These are phyloP conservation scores for Naganishia sp. DNA, from an alignment of 1,284 basidiomycete genomes.

Conservation along the genomic window DNA sequence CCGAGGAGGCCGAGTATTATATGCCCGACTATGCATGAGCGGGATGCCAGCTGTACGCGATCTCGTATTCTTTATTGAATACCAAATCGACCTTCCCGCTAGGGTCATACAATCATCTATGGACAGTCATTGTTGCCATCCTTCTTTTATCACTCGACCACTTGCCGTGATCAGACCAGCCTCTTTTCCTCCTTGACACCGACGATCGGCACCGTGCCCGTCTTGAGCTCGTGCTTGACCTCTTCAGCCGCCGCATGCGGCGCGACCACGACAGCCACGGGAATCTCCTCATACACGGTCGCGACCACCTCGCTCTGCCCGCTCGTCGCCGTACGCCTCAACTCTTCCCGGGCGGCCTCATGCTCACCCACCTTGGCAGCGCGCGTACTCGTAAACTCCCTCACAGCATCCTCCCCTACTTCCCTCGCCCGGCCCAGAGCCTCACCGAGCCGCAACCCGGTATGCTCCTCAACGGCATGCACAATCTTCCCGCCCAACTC, in stretches of 20 bases:
- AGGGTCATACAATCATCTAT: constrained; percentile 8
- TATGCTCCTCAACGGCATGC: constrained; percentile 65
- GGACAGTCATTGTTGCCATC: neutral
- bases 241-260: constrained; percentile 31
- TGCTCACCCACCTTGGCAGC: constrained; percentile 27
- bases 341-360: constrained; percentile 25
- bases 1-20: constrained; percentile 22
- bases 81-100: neutral
- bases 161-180: neutral
- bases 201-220: constrained; percentile 15
- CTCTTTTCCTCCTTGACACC: constrained; percentile 26
- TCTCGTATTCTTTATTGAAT: neutral
- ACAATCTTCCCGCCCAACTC: constrained; percentile 58
- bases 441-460: constrained; percentile 70
- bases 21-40: constrained; percentile 18
- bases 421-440: constrained; percentile 58
- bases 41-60: neutral
- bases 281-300: constrained; percentile 50
- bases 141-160: neutral
- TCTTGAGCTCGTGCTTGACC: constrained; percentile 23
- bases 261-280: constrained; percentile 49
- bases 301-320: constrained; percentile 43
- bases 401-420: constrained; percentile 35
- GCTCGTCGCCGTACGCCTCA: constrained; percentile 13
- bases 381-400: constrained; percentile 26